These are phyloP conservation scores for Lasiodiplodia hormozganensis DNA, from an alignment of 2,329 filamentous ascomycete genomes.

Conservation along the genomic window DNA sequence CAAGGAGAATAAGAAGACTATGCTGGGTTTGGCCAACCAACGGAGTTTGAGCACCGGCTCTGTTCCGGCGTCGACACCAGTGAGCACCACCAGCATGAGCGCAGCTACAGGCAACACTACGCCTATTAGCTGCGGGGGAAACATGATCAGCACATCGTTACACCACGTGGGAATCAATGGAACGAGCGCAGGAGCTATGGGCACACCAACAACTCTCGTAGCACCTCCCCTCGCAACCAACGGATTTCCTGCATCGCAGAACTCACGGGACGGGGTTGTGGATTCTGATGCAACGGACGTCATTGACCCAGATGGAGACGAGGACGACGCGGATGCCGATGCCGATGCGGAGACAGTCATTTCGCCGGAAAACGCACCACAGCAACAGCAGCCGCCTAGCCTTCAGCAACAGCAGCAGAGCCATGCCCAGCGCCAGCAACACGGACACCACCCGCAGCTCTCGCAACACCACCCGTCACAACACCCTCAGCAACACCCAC, in stretches of 20 bases:
- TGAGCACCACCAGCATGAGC: neutral
- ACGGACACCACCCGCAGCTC: constrained; percentile 4
- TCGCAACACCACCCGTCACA: constrained; percentile 17
- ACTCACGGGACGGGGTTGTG: constrained; percentile 15
- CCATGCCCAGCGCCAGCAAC: constrained; percentile 14
- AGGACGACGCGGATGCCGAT: constrained; percentile 27
- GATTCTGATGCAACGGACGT: constrained; percentile 28
- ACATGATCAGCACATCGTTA: constrained; percentile 1
- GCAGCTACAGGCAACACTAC: constrained; percentile 4
- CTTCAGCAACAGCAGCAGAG: constrained; percentile 20
- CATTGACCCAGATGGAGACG: constrained; percentile 20
- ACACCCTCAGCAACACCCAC: constrained; percentile 15
- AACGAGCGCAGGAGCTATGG: constrained; percentile 5
- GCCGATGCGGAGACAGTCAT: constrained; percentile 28
- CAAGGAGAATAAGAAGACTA: constrained; percentile 40
- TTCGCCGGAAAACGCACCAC: constrained; percentile 12
- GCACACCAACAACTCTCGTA: constrained; percentile 14
- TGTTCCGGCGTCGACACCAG: constrained; percentile 6
- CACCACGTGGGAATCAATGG: constrained; percentile 20
- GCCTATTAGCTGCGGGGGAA: constrained; percentile 5
- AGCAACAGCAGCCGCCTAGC: constrained; percentile 11
- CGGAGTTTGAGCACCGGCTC: constrained; percentile 37
- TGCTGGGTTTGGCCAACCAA: constrained; percentile 44
- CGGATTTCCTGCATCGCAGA: constrained; percentile 13
- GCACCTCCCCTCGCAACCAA: neutral